These are phyloP conservation scores for Alternaria sp. DNA, from an alignment of 2,329 filamentous ascomycete species.

Conservation along the genomic window DNA sequence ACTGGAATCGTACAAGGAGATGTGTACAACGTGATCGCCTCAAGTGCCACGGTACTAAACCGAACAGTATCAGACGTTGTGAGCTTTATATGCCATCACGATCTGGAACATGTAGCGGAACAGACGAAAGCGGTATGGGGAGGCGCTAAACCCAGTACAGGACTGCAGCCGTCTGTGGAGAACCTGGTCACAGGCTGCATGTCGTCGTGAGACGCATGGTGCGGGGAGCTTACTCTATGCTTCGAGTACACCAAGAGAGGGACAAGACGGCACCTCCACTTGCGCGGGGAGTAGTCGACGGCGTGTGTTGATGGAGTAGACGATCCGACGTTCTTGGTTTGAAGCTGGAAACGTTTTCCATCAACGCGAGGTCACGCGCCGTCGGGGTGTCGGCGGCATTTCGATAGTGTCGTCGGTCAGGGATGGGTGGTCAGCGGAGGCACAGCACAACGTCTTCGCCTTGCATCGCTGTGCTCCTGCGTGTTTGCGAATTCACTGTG, in stretches of 20 bases:
- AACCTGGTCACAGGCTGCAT: not conserved
- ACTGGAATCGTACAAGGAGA: not conserved
- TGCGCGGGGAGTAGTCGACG: not conserved
- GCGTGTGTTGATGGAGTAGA: not conserved
- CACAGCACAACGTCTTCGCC: not conserved
- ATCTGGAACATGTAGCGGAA: slow-evolving; percentile 8
- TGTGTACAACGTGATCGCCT: not conserved
- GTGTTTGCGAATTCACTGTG: not conserved
- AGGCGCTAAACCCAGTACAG: slow-evolving; percentile 18
- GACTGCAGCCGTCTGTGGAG: slow-evolving; percentile 12
- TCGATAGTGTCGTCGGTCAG: not conserved
- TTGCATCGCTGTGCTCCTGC: not conserved
- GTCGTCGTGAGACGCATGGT: not conserved
- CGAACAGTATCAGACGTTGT: not conserved
- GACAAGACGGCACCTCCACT: not conserved
- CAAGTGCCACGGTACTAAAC: not conserved
- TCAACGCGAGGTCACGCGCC: not conserved
- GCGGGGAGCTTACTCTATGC: slow-evolving; percentile 4
- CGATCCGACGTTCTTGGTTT: not conserved
- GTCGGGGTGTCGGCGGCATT: not conserved
- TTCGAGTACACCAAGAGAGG: not conserved
- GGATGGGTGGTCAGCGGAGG: not conserved
- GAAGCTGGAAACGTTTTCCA: not conserved
- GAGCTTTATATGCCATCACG: slow-evolving; percentile 6
- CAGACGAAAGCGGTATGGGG: slow-evolving; percentile 10